These are phyloP conservation scores for Eucalyptus curtisii DNA, from an alignment of 345 rosid species.

Conservation along the genomic window DNA sequence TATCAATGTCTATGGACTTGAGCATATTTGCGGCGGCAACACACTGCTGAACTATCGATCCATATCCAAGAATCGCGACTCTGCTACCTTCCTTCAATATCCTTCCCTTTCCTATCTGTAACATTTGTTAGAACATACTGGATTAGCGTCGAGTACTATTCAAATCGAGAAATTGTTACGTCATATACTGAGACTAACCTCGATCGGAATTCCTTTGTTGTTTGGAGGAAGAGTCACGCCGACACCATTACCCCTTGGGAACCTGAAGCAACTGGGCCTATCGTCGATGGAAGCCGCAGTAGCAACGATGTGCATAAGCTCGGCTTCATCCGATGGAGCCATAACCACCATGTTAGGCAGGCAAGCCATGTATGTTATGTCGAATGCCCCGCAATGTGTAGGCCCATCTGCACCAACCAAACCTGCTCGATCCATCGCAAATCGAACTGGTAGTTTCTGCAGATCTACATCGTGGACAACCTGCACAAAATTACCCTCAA, in stretches of 20 bases:
- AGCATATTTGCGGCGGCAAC: slow-evolving; percentile 45
- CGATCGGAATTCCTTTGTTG: slow-evolving; percentile 47
- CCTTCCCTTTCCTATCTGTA: slow-evolving; percentile 79
- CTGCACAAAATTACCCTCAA: slow-evolving; percentile 7
- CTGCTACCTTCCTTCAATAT: slow-evolving; percentile 55
- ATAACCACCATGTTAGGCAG: slow-evolving; percentile 80
- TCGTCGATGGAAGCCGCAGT: slow-evolving; percentile 70
- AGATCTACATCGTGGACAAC: slow-evolving; percentile 78
- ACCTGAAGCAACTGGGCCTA: slow-evolving; percentile 79
- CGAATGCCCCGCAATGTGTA: slow-evolving; percentile 76
- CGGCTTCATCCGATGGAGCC: slow-evolving; percentile 78
- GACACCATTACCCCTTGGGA: slow-evolving; percentile 66
- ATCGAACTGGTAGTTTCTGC: slow-evolving; percentile 60
- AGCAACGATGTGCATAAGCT: slow-evolving; percentile 74
- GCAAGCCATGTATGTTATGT: slow-evolving; percentile 62
- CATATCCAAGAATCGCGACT: slow-evolving; percentile 74
- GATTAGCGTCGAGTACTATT: not conserved
- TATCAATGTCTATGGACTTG: slow-evolving; percentile 11
- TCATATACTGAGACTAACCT: slow-evolving; percentile 17
- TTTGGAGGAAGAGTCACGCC: slow-evolving; percentile 42
- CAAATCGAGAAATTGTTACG: not conserved
- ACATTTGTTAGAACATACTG: not conserved
- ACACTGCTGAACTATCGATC: slow-evolving; percentile 69
- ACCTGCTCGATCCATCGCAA: slow-evolving; percentile 64
- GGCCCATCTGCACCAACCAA: slow-evolving; percentile 81